These are phyloP conservation scores for Alternaria triticimaculans DNA, from an alignment of 2,329 filamentous ascomycete genomes.

Conservation along the genomic window DNA sequence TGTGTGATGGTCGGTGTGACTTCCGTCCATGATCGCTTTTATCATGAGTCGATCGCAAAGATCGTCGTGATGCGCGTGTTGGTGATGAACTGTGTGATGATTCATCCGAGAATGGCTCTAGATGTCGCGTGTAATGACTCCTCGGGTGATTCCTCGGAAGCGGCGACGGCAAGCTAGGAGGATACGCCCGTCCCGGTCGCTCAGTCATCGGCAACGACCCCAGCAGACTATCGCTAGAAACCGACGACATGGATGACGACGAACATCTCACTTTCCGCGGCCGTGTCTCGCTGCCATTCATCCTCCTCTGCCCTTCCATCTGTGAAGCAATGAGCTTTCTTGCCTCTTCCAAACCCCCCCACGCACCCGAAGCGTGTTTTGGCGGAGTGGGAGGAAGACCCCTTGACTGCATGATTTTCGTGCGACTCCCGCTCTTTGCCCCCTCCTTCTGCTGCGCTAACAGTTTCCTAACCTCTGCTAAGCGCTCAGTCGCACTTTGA, in stretches of 20 bases:
- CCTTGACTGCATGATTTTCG: not conserved
- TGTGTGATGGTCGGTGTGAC: not conserved
- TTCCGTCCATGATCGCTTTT: not conserved
- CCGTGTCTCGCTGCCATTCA: not conserved
- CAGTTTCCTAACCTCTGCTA: not conserved
- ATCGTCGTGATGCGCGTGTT: not conserved
- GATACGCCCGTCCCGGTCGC: not conserved
- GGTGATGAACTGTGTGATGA: not conserved
- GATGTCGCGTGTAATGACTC: not conserved
- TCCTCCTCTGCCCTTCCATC: not conserved
- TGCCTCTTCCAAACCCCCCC: not conserved
- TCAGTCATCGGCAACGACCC: fast-evolving
- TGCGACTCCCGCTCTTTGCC: not conserved
- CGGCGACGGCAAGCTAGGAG: not conserved
- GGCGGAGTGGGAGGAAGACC: not conserved
- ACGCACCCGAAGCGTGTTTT: not conserved
- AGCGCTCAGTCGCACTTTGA: not conserved
- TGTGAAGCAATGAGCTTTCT: not conserved
- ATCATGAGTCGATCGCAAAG: not conserved
- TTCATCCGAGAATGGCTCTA: not conserved
- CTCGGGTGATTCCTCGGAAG: not conserved
- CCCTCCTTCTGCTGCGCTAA: not conserved
- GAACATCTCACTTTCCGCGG: not conserved
- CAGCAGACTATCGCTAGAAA: not conserved
- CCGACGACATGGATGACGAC: not conserved